Base-by-base conservation (phyloP, 305 asterid genomes). In the Solanum hybrid region DNA sequence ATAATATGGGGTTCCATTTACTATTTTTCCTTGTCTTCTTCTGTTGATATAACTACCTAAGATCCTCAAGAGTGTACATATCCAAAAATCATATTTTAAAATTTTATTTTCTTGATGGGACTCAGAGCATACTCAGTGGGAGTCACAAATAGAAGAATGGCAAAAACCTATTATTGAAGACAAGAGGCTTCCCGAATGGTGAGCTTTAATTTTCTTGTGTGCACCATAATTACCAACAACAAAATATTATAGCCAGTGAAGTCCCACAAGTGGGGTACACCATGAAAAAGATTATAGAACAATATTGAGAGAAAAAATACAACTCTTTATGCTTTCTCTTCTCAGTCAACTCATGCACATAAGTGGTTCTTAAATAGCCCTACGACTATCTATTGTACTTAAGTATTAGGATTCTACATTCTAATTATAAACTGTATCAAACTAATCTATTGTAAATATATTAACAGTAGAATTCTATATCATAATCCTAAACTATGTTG, bases 121-220 rank as follows among this genome's bases (percentile, higher is more conserved):
- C 88, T 77, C 90, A 96, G 99, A 92, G 91, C 96, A 94, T 85
- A 92, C 76, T 77, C 91, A 79, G 32, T 97, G 99, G 99, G 99
- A 98, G 91, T 93, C 98, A 82, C 96, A 95, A 87, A 95, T 96
- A 40, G 99, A 96, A 92, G 96, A 94, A 86, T 98, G 99, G 99
- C 98, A 98, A 91, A 94, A 93, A 75, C 98, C 99, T 81, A 94
- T 98, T 81, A 96, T 96, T 87, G 98, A 94, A 91, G 98, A 98
- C 96, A 93, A 92, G 92, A 94, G 97, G 89, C 93, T 95, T 92
- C 99, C 99, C 72, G 98, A 96, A 91, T 98, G 99, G 99, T 96
- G 90, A 91, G 93, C 87, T 76, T 89, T 88, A 86, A 72, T 87
- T 89, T 75, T 86, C 85, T 85, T 88, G 85, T 88, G 88, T 88